These are phyloP conservation scores for Trichocladium antarcticum DNA, from an alignment of 495 filamentous ascomycete genomes.

Conservation along the genomic window DNA sequence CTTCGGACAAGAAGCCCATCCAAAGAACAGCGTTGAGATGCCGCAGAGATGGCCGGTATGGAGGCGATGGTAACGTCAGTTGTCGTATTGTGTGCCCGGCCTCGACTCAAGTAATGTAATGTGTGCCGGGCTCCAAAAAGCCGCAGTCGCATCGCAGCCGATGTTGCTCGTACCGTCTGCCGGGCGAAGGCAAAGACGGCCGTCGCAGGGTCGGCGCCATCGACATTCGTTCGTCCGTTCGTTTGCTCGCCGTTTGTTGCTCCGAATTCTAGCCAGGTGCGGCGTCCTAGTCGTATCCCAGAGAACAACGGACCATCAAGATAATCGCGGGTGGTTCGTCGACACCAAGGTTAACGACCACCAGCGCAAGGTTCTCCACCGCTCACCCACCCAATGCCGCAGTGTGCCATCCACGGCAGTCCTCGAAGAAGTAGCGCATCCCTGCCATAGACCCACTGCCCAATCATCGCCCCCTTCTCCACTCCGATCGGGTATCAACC, in stretches of 20 bases:
- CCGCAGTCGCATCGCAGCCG: neutral
- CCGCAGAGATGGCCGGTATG: neutral
- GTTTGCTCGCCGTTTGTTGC: neutral
- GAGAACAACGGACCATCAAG: neutral
- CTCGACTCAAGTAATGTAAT: neutral
- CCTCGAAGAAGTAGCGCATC: neutral
- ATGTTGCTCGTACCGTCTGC: conserved; percentile 3
- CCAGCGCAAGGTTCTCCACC: too few relatives aligned
- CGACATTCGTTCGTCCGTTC: neutral
- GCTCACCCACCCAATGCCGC: too few relatives aligned
- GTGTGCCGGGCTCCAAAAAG: neutral
- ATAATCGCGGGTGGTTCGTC: neutral
- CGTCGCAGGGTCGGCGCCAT: neutral
- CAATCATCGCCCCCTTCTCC: neutral
- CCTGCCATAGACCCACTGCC: neutral
- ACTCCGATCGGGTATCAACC: neutral
- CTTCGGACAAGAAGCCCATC: neutral
- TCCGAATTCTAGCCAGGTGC: too few relatives aligned
- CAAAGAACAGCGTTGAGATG: neutral
- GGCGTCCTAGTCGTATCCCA: too few relatives aligned
- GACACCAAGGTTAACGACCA: too few relatives aligned
- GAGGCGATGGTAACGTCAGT: neutral
- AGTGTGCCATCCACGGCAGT: too few relatives aligned
- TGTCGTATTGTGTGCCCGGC: neutral
- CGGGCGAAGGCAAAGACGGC: conserved; percentile 17